Base-by-base conservation (phyloP, 768 basidiomycete genomes). In the Clavulina sp. region DNA sequence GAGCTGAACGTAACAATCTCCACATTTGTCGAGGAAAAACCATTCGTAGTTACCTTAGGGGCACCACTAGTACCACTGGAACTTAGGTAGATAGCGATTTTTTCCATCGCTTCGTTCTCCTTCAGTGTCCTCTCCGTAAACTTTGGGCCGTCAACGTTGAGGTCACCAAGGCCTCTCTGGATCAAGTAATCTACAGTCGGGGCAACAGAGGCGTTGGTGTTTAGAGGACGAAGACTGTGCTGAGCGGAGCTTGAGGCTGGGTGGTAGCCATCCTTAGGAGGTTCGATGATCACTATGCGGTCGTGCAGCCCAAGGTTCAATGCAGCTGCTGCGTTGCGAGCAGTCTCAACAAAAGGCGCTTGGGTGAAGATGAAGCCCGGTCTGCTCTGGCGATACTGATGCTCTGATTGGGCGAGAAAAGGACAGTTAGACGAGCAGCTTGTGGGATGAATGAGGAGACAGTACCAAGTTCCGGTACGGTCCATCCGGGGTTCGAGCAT, bases 21-120 rank as follows among this genome's bases (percentile, higher is more conserved):
- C n/a, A n/a, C n/a, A n/a, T n/a, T n/a, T n/a, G n/a, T n/a, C n/a
- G n/a, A n/a, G n/a, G n/a, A n/a, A n/a, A n/a, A n/a, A n/a, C n/a
- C n/a, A n/a, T 21, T 16, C 9, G 4, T 9, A 9, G 33, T 21
- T 38, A 58, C 57, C 48, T 60, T 60, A 0, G 83, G 82, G 54
- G 68, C 74, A 0, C 83, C 82, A 2, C 82, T 85, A 0, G 82
- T 85, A 23, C 80, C 80, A 23, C 81, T 82, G 0, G 81, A 83
- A 60, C 83, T 84, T 59, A 71, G 76, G 24, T 83, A 64, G 55
- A 83, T 75, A 0, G 83, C 82, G 13, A 84, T 60, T 60, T 81
- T 84, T 7, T 72, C 77, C 63, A 69, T 80, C 16, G 67, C 80
- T 63, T 84, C 82, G 1, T 78, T 77, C 0, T 70, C 69, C 2